Evolutionary conservation across 805 yeast species (phyloP), one percentile per base, ranked within the genome.

Genomic region (Debaryomyces hansenii): DNA sequence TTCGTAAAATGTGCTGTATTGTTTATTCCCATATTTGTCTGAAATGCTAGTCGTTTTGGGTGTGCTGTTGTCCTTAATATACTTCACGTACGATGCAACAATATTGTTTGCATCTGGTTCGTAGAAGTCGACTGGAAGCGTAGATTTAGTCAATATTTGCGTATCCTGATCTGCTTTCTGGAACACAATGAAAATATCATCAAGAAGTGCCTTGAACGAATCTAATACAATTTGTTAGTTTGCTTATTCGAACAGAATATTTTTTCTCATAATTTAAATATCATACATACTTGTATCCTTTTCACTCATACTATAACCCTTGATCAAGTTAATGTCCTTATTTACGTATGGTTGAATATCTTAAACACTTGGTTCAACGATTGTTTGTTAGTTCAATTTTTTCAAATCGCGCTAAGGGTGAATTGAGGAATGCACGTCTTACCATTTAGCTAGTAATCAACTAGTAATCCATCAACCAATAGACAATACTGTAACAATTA

Each of bases 1-100:
- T 37, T 69, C 68, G 55, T 84, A 85, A 5, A 85, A 69, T 0
- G 77, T 66, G 8, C 60, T 57, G 56, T 85, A 85, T 14, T 64
- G 57, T 1, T 59, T 58, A 1, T 60, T 51, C 1, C 62, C 62
- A 51, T 72, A 68, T 52, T 78, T 79, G 4, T 68, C 62, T 0
- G 55, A 24, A n/a, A 85, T 69, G 0, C 80, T 72, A 0, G 78
- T 74, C 3, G 59, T 57, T 20, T 44, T 56, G 44, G 53, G 39
- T 29, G 56, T 58, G 34, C 63, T 65, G 28, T 58, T 59, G 20
- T 58, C 42, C 20, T 70, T 69, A 14, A 73, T 49, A 54, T 60
- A 74, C 24, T 58, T 62, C 28, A 62, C 50, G 48, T 74, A 77
- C 0, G 84, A 72, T 1, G 63, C 63, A 20, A 73, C 66, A 16